phyloP scores from a whole-genome alignment of 73 alveolate genomes.

The Durusdinium trenchii region DNA sequence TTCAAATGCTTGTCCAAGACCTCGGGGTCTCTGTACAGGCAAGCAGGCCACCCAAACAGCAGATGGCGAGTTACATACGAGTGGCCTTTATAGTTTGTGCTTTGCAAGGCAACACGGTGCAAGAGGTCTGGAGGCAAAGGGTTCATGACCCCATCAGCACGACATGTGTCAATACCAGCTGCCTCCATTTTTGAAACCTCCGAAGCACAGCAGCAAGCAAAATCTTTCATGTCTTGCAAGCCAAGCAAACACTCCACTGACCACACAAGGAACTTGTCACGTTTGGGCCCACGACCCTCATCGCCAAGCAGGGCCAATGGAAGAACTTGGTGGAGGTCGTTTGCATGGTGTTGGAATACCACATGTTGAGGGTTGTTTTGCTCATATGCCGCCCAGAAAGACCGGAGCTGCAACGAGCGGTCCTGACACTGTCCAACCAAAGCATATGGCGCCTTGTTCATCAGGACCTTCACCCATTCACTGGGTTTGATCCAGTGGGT shows the following conservation, averaged over 20 bases:
- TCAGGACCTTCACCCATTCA: not conserved
- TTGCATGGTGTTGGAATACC: not conserved
- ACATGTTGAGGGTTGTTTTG: not conserved
- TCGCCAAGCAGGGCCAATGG: slow-evolving; percentile 31
- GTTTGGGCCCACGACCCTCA: slow-evolving; percentile 36
- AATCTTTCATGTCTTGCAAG: not conserved
- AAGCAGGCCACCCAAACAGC: not conserved
- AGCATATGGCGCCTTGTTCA: not conserved
- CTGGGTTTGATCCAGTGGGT: slow-evolving; percentile 21
- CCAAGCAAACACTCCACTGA: not conserved
- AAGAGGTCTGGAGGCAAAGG: too few relatives aligned
- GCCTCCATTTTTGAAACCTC: not conserved
- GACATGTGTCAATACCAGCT: not conserved
- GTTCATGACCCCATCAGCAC: not conserved
- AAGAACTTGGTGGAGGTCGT: not conserved
- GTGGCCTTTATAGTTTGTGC: not conserved
- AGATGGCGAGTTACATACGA: not conserved
- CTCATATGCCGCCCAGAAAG: not conserved
- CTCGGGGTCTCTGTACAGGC: not conserved
- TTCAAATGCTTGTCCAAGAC: not conserved
- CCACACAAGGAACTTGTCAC: slow-evolving; percentile 13
- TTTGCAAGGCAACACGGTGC: not conserved
- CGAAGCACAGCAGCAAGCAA: not conserved
- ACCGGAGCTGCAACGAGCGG: not conserved
- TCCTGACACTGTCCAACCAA: not conserved